Evolutionary conservation across 1,139 yeast species (phyloP), one percentile per base, ranked within the genome.

Genomic region (Blastobotrys indianensis): DNA sequence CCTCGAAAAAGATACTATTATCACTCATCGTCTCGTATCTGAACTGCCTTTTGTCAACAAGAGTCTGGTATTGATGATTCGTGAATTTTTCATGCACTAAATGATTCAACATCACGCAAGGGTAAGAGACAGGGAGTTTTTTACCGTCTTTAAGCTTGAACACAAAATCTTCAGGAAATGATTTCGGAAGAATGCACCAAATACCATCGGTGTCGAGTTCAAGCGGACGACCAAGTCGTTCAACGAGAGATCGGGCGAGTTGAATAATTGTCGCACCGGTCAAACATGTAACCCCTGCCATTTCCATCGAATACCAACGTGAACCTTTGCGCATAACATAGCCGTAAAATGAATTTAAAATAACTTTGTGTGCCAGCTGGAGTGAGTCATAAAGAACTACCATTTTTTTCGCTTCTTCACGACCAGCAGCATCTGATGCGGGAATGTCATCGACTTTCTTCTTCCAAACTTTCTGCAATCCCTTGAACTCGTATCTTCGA

Each of bases 241-340:
- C 98, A n/a, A 94, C 97, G 49, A 92, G 70, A 1, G 84, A 72
- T 53, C 98, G 74, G 0, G 98, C 99, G 92, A 90, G 84, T 66
- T 94, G 98, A 69, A 94, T 94, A 56, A 94, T 92, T 0, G 95
- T 87, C 0, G 98, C 97, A 49, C 99, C 99, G 0, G 98, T 94
- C 45, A 90, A 74, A 74, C 98, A 94, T 0, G 99, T 94, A 13
- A 94, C 94, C 52, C 98, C 99, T 0, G 98, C 99, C 98, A 94
- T 94, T 66, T 92, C 98, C 94, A 94, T 90, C 0, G 98, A 92
- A 60, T 90, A 94, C 99, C 99, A 94, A 52, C 99, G 76, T 0
- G 97, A 90, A 32, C 98, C 99, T 61, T 92, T 94, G 67, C 99
- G 78, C 98, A 94, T 94, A 17, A 92, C 98, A 61, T 94, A 94